Conservation (phyloP, 2,329 filamentous ascomycete genomes). For the Rhytidhysteron rufulum region DNA sequence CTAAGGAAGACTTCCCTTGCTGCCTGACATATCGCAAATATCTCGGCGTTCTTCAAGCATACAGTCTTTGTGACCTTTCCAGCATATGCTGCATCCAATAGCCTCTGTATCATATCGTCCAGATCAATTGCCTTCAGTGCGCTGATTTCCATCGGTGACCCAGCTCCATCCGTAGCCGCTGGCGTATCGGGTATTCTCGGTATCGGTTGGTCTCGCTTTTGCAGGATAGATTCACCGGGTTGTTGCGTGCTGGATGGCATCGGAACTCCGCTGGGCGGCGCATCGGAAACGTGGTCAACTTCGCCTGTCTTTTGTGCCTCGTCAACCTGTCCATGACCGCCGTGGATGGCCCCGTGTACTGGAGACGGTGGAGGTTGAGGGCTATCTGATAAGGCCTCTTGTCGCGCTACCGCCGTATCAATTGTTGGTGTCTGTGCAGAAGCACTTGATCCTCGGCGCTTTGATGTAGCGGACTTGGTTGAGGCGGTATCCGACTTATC, state of each 20-base stretch:
- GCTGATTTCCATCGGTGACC: conserved; percentile 72
- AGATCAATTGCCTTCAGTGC: conserved; percentile 90
- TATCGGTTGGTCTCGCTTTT: conserved; percentile 70
- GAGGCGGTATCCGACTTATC: conserved; percentile 74
- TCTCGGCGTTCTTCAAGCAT: conserved; percentile 95
- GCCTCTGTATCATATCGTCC: conserved; percentile 93
- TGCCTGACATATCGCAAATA: conserved; percentile 85
- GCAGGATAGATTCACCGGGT: conserved; percentile 84
- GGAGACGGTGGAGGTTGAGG: conserved; percentile 72
- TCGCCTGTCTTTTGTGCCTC: conserved; percentile 83
- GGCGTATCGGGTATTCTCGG: conserved; percentile 56
- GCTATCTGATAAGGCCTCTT: conserved; percentile 26
- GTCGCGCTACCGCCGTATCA: conserved; percentile 33
- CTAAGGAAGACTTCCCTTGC: conserved; percentile 85
- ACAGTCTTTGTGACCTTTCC: conserved; percentile 98
- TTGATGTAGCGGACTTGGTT: conserved; percentile 66
- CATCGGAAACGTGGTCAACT: conserved; percentile 91
- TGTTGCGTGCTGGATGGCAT: conserved; percentile 57
- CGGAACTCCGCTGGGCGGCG: conserved; percentile 66
- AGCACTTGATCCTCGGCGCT: conserved; percentile 31
- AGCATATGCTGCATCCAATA: conserved; percentile 91
- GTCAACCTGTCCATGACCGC: conserved; percentile 72
- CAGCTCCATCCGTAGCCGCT: conserved; percentile 46
- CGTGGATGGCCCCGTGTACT: conserved; percentile 71
- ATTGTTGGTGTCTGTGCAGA: conserved; percentile 42